Percentiles rank a stretch among this genome's conserved stretches.
Conservation (phyloP, 352 stramenopile genomes). For the Thraustochytrium striatum region DNA sequence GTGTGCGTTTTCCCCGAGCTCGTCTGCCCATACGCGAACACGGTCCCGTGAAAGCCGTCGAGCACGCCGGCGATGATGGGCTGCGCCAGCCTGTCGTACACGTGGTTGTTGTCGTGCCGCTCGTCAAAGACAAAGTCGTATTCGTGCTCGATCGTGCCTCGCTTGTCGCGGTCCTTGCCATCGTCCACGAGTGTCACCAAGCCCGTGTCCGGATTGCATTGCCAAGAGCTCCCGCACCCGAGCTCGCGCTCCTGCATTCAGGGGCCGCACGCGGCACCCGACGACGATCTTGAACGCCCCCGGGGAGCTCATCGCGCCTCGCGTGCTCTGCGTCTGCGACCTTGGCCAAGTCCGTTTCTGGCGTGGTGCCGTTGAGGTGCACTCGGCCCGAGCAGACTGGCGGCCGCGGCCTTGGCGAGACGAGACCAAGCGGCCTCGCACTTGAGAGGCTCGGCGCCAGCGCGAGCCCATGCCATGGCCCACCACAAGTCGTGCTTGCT, state of each 20-base stretch:
- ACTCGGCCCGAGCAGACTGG: too few relatives aligned
- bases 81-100: slow-evolving; percentile 80
- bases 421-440: too few relatives aligned
- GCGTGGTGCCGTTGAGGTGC: too few relatives aligned
- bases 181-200: neutral
- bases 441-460: too few relatives aligned
- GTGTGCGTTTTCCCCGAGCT: slow-evolving; percentile 80
- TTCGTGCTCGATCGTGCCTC: neutral
- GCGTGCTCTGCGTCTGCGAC: too few relatives aligned
- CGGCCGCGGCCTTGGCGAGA: too few relatives aligned
- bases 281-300: slow-evolving; percentile 55
- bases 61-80: slow-evolving; percentile 84
- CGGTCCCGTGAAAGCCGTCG: slow-evolving; percentile 84
- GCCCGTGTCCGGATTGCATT: neutral
- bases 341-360: too few relatives aligned
- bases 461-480: too few relatives aligned
- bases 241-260: slow-evolving; percentile 52
- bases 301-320: neutral
- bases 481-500: too few relatives aligned
- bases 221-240: neutral
- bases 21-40: slow-evolving; percentile 87
- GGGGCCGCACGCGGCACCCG: slow-evolving; percentile 78
- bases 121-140: slow-evolving; percentile 82
- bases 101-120: slow-evolving; percentile 68
- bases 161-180: neutral